Percentiles rank a stretch among this genome's conserved stretches.
Conservation (phyloP, 1,139 yeast species). For the Geotrichum carabidarum region DNA sequence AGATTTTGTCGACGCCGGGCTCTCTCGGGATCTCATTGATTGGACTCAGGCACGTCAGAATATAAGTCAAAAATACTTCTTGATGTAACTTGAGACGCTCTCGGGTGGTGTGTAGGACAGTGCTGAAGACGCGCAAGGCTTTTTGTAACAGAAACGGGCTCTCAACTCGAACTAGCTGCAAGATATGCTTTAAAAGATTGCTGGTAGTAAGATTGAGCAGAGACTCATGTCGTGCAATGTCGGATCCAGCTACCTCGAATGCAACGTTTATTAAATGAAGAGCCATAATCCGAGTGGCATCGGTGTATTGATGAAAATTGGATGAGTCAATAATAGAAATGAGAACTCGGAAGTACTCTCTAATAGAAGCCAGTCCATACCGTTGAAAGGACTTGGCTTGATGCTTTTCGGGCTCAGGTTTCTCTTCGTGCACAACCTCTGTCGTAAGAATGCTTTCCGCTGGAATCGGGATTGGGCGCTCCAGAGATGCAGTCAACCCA, state of each 20-base stretch:
- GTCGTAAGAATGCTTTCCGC: not conserved
- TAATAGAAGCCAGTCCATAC: slow-evolving; percentile 60
- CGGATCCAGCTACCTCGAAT: slow-evolving; percentile 73
- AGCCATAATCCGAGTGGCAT: slow-evolving; percentile 79
- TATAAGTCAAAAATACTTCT: slow-evolving; percentile 39
- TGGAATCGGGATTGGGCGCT: not conserved
- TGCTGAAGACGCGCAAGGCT: slow-evolving; percentile 68
- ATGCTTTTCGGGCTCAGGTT: not conserved
- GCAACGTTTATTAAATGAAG: slow-evolving; percentile 69
- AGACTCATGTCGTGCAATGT: slow-evolving; percentile 60
- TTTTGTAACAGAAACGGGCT: slow-evolving; percentile 62
- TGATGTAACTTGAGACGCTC: slow-evolving; percentile 39
- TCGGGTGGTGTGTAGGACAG: slow-evolving; percentile 42
- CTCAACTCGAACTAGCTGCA: slow-evolving; percentile 73
- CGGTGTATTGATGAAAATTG: slow-evolving; percentile 79
- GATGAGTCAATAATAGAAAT: slow-evolving; percentile 82
- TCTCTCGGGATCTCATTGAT: slow-evolving; percentile 40
- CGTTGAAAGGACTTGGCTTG: slow-evolving; percentile 37
- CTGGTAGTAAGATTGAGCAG: slow-evolving; percentile 67
- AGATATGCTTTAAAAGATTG: slow-evolving; percentile 73
- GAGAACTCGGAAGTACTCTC: slow-evolving; percentile 65
- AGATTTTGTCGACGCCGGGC: slow-evolving; percentile 37
- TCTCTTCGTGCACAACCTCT: not conserved
- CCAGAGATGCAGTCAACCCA: not conserved
- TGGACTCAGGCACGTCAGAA: slow-evolving; percentile 39